phyloP scores from a whole-genome alignment of 495 filamentous ascomycete genomes.

The Sordaria brevicollis region DNA sequence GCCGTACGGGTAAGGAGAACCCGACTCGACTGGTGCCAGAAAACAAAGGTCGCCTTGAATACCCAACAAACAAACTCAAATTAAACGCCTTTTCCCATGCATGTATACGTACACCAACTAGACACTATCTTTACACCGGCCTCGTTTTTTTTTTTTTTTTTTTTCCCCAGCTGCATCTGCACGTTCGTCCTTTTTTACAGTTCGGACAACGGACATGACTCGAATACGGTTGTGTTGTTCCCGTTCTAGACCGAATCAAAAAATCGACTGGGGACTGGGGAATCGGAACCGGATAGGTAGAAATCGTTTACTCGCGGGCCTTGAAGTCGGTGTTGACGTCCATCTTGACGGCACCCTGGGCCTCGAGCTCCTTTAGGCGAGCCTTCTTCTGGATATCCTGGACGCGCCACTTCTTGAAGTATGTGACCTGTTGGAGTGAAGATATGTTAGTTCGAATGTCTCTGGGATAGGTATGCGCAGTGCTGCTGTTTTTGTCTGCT shows the following conservation, averaged over 20 bases:
- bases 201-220: too few species aligned
- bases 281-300: background rate
- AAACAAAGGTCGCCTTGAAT: background rate
- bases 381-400: slow-evolving; percentile 80
- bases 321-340: slow-evolving; percentile 21
- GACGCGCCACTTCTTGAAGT: slow-evolving; percentile 92
- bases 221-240: too few species aligned
- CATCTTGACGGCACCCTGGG: slow-evolving; percentile 64
- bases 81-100: background rate
- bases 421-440: slow-evolving; percentile 58
- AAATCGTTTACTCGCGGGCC: background rate
- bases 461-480: background rate
- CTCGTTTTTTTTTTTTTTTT: background rate
- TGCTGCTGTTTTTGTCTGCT: background rate
- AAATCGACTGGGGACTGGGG: too few species aligned
- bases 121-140: background rate
- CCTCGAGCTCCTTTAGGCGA: slow-evolving; percentile 66
- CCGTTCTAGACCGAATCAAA: too few species aligned
- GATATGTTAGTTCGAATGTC: background rate
- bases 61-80: background rate
- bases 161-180: too few species aligned
- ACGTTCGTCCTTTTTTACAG: too few species aligned
- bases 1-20: background rate
- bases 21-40: background rate
- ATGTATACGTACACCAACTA: background rate